Evolutionary conservation across 176 grass and related monocot genomes (phyloP), one percentile per base, ranked within the genome.

Genomic region (Leersia perrieri): DNA sequence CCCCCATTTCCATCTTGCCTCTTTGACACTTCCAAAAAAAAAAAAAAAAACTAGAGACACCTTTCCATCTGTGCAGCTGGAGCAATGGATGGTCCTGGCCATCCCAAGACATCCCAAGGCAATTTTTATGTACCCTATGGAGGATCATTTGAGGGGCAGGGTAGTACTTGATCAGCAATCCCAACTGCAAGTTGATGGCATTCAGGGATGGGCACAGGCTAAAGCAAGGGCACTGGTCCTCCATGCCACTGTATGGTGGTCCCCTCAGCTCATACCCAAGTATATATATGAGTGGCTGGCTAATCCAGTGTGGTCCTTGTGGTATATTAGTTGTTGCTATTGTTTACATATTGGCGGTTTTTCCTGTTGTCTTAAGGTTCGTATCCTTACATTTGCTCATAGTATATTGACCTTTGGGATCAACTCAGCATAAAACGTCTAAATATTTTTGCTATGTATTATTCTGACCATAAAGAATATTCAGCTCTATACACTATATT

Each of bases 1-100:
- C 49, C 45, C 45, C 53, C 66, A 70, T 77, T 77, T 38, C 74
- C 14, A 67, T 57, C 30, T 33, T 27, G 25, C 23, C 78, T 60
- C 20, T 53, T 81, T 58, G 33, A 5, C 41, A 29, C 25, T 42
- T 14, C 16, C 20, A 20, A 45, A 18, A 0, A 28, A 39, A 39
- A 7, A 39, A 6, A 7, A 41, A 53, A 22, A 53, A 53, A 20
- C 18, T 18, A 53, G 47, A 53, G 40, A 41, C 2, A 0, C 66
- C n/a, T 69, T 15, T 40, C 7, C 16, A 55, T 16, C 26, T 13
- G 26, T 55, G 28, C 42, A 12, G 67, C 68, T 70, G 45, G 5
- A 36, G 31, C 47, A 74, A 74, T 20, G 1, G 47, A 76, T 68
- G 71, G 74, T 33, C 66, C 67, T 35, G 22, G 16, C 27, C 49